A percentile compares a stretch with the other conserved stretches of the same genome.
These are phyloP conservation scores for Heteromeles arbutifolia DNA, from an alignment of 306 rosid genomes.

Conservation along the genomic window DNA sequence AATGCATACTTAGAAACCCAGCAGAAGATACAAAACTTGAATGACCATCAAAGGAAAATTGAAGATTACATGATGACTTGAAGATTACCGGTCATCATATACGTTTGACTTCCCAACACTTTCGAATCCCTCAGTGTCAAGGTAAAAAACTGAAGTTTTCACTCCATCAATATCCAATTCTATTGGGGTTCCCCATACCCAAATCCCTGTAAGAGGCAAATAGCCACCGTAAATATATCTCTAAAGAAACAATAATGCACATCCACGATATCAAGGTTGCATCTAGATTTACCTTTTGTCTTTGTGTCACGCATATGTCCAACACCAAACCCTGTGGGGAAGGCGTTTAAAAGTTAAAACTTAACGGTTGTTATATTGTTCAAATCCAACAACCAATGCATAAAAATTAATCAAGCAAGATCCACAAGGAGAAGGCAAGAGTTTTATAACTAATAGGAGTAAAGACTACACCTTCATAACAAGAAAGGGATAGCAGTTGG, in stretches of 20 bases:
- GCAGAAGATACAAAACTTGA: conserved; percentile 3
- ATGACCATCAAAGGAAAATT: neutral
- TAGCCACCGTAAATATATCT: neutral
- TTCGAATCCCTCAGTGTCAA: conserved; percentile 97
- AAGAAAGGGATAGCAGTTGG: conserved; percentile 96
- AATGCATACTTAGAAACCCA: conserved; percentile 18
- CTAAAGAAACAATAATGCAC: conserved; percentile 4
- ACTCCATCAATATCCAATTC: conserved; percentile 80
- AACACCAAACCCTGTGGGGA: conserved; percentile 79
- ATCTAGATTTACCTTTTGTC: conserved; percentile 67
- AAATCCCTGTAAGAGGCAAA: conserved; percentile 60
- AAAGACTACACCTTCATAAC: conserved; percentile 65
- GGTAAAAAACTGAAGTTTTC: conserved; percentile 80
- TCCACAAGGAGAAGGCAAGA: neutral
- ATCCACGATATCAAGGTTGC: conserved; percentile 22
- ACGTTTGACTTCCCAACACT: conserved; percentile 95
- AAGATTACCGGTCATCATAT: conserved; percentile 90
- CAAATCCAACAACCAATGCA: conserved; percentile 17
- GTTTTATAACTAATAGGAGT: conserved; percentile 10
- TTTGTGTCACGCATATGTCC: conserved; percentile 98
- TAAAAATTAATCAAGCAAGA: neutral
- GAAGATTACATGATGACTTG: conserved; percentile 16
- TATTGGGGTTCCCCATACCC: conserved; percentile 94
- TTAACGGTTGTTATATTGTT: neutral
- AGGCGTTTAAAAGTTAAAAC: neutral